Conservation (phyloP, 306 rosid genomes). For the Begonia loranthoides region DNA sequence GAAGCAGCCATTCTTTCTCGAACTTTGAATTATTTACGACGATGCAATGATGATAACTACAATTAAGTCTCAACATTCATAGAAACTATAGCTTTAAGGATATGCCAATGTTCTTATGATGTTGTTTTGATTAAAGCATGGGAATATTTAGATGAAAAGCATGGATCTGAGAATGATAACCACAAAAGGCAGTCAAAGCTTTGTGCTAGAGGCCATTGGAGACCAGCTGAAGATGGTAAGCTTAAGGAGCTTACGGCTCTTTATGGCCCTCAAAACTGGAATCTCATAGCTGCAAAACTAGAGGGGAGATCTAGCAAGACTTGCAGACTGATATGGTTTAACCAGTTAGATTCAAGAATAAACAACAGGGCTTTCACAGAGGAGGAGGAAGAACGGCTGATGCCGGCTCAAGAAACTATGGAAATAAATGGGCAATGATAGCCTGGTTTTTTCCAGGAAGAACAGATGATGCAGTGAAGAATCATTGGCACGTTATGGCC, state of each 20-base stretch:
- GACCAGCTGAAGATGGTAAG: constrained; percentile 94
- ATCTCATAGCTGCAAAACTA: constrained; percentile 85
- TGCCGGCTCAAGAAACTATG: constrained; percentile 90
- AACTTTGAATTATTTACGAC: constrained; percentile 68
- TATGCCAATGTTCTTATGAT: constrained; percentile 78
- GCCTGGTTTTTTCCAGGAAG: constrained; percentile 93
- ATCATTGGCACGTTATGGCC: constrained; percentile 99
- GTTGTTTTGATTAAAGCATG: constrained; percentile 51
- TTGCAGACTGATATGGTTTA: constrained; percentile 88
- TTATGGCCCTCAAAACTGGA: constrained; percentile 98
- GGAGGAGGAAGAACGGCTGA: constrained; percentile 78
- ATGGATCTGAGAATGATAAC: constrained; percentile 78
- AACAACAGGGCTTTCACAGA: constrained; percentile 74
- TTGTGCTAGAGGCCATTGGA: constrained; percentile 95
- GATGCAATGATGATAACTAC: constrained; percentile 19
- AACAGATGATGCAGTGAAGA: constrained; percentile 90
- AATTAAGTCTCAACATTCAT: constrained; percentile 63
- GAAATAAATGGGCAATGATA: constrained; percentile 98
- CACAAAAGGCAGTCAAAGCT: constrained; percentile 64
- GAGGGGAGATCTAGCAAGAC: constrained; percentile 98
- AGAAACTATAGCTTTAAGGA: constrained; percentile 56
- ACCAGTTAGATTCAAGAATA: constrained; percentile 91
- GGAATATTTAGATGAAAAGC: constrained; percentile 66
- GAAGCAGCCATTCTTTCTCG: constrained; percentile 84
- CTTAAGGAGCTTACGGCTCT: constrained; percentile 77